Conservation (phyloP, 176 grass and related monocot species). For the Miscanthus lutarioriparius region DNA sequence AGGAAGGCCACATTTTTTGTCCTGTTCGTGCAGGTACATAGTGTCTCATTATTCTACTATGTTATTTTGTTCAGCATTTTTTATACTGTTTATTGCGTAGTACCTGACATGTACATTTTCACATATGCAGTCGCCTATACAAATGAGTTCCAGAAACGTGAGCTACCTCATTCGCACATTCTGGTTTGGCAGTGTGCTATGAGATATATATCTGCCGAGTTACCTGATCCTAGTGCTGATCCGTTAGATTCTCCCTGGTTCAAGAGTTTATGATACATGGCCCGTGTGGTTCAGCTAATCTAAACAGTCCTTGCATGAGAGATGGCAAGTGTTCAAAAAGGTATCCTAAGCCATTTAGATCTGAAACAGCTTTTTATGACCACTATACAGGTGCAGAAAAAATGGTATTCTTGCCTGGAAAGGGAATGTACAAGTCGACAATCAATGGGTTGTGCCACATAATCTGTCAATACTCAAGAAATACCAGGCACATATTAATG, state of each 20-base stretch:
- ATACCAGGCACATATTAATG: too few relatives aligned
- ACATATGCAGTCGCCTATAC: neutral
- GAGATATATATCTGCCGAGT: neutral
- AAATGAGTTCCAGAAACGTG: neutral
- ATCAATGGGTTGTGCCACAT: neutral
- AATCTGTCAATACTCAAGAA: neutral
- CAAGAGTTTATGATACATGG: neutral
- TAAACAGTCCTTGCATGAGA: neutral
- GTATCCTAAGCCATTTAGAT: too few relatives aligned
- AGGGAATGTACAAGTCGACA: neutral
- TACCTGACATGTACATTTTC: neutral
- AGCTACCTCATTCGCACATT: neutral
- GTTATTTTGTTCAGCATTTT: neutral
- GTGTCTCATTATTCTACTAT: neutral
- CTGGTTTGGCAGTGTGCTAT: neutral
- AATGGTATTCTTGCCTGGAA: neutral
- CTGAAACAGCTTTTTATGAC: too few relatives aligned
- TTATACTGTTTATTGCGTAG: neutral
- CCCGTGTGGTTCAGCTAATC: neutral
- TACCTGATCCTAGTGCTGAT: neutral
- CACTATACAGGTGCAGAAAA: neutral
- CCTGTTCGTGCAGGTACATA: neutral
- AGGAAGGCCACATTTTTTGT: neutral
- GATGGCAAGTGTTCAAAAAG: neutral
- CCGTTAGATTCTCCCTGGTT: neutral